Percentiles rank a stretch among this genome's conserved stretches.
These are phyloP conservation scores for Paradendryphiella salina DNA, from an alignment of 2,329 filamentous ascomycete genomes.

Conservation along the genomic window DNA sequence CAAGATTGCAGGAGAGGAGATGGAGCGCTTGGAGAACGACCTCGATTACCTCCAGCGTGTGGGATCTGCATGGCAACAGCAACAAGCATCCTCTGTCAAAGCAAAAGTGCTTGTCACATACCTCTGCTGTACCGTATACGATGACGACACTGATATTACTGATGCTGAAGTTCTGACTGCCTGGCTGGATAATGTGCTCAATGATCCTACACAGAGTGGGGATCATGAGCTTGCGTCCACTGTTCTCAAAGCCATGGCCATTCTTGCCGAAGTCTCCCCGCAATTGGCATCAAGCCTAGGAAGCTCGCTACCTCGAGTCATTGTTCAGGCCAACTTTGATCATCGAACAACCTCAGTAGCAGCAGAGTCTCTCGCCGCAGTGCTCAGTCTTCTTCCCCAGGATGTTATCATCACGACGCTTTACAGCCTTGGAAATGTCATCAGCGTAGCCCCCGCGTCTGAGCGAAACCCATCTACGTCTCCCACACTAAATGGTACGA, in stretches of 20 bases:
- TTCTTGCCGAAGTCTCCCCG: conserved; percentile 76
- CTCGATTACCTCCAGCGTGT: conserved; percentile 82
- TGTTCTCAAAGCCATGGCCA: conserved; percentile 77
- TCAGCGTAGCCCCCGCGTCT: conserved; percentile 69
- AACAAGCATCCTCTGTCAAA: conserved; percentile 82
- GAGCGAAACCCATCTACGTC: conserved; percentile 55
- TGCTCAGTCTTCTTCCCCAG: conserved; percentile 80
- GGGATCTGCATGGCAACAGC: conserved; percentile 83
- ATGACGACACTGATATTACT: conserved; percentile 68
- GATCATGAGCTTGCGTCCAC: conserved; percentile 76
- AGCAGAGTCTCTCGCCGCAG: conserved; percentile 80
- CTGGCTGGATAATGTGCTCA: conserved; percentile 83
- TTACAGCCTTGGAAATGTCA: conserved; percentile 93
- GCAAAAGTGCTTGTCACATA: conserved; percentile 79
- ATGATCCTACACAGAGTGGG: conserved; percentile 79
- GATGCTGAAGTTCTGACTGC: conserved; percentile 76
- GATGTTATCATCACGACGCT: conserved; percentile 93
- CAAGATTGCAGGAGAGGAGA: conserved; percentile 76
- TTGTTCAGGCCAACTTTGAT: conserved; percentile 78
- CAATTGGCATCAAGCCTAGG: conserved; percentile 74
- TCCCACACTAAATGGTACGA: conserved; percentile 53
- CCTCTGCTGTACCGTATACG: conserved; percentile 80
- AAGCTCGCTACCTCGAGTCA: conserved; percentile 78
- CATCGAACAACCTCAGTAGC: conserved; percentile 73
- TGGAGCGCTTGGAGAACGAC: conserved; percentile 83